Conservation (phyloP, 352 stramenopile species). For the Phytophthora brassicae region DNA sequence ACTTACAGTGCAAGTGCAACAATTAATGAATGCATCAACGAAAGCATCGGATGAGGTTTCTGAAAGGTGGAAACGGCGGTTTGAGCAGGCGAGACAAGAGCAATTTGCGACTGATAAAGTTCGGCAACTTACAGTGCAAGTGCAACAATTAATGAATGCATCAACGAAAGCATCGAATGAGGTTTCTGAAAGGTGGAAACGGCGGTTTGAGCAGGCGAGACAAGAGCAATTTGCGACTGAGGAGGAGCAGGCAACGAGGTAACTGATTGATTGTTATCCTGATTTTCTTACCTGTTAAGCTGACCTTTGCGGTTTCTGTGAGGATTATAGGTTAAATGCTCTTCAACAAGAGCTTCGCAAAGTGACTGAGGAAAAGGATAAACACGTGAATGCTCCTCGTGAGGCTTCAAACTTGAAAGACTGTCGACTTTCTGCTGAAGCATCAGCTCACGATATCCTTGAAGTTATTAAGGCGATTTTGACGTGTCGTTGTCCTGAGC, state of each 20-base stretch:
- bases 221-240: slow-evolving; percentile 50
- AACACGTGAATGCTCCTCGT: slow-evolving; percentile 19
- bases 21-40: slow-evolving; percentile 19
- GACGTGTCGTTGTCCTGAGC: slow-evolving; percentile 46
- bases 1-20: slow-evolving; percentile 50
- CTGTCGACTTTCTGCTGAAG: slow-evolving; percentile 41
- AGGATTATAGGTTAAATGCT: slow-evolving; percentile 23
- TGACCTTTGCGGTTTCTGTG: not conserved
- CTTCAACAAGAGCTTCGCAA: slow-evolving; percentile 34
- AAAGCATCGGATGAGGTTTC: slow-evolving; percentile 35
- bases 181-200: slow-evolving; percentile 52
- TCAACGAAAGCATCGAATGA: slow-evolving; percentile 25
- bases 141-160: slow-evolving; percentile 36
- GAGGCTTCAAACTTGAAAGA: slow-evolving; percentile 53
- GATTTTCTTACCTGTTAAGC: not conserved
- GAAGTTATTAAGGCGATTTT: slow-evolving; percentile 75
- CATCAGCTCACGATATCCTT: slow-evolving; percentile 63
- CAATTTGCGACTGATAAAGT: too few relatives aligned
- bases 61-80: slow-evolving; percentile 51
- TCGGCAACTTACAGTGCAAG: slow-evolving; percentile 39
- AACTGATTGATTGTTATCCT: not conserved
- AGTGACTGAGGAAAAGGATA: slow-evolving; percentile 25
- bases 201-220: slow-evolving; percentile 50
- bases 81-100: slow-evolving; percentile 54
- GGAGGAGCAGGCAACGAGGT: slow-evolving; percentile 45